Evolutionary conservation across 2,329 filamentous ascomycete species (phyloP).

Genomic region (Phaeosphaeriaceae sp.): DNA sequence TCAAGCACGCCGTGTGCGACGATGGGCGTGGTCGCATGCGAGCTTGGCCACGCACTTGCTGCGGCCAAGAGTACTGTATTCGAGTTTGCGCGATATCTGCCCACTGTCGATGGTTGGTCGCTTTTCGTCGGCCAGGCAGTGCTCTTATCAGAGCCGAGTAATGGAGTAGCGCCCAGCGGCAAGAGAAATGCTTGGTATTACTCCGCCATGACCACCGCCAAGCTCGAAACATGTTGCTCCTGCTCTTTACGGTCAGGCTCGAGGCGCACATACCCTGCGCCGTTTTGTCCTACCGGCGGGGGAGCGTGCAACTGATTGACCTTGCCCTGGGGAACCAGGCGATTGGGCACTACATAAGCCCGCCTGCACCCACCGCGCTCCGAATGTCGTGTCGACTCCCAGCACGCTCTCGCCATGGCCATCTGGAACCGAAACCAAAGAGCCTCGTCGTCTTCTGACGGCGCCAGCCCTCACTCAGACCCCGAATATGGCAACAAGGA

Average conservation of each 20-base stretch:
- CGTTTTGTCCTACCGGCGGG: slow-evolving; percentile 7
- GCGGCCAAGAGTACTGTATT: background rate
- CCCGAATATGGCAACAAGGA: slow-evolving; percentile 32
- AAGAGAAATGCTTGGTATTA: slow-evolving; percentile 2
- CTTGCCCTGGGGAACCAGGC: slow-evolving; percentile 18
- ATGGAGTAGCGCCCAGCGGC: background rate
- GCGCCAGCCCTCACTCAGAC: slow-evolving; percentile 32
- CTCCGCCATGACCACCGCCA: slow-evolving; percentile 5
- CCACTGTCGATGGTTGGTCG: background rate
- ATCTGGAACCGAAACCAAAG: slow-evolving; percentile 39
- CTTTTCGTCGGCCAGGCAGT: background rate
- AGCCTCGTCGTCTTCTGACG: slow-evolving; percentile 36
- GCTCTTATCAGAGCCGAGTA: slow-evolving; percentile 4
- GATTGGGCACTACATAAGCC: slow-evolving; percentile 28
- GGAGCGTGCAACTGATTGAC: slow-evolving; percentile 17
- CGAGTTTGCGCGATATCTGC: background rate
- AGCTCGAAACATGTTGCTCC: slow-evolving; percentile 1
- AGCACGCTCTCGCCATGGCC: slow-evolving; percentile 31
- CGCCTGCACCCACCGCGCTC: slow-evolving; percentile 13
- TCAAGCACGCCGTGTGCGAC: background rate
- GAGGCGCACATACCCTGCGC: background rate
- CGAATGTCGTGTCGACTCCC: slow-evolving; percentile 18
- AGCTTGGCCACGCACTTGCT: background rate
- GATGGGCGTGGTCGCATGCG: background rate
- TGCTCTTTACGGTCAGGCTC: slow-evolving; percentile 1